Base-by-base conservation (phyloP, 75 land plant genomes). In the Chamaecyparis obtusa region DNA sequence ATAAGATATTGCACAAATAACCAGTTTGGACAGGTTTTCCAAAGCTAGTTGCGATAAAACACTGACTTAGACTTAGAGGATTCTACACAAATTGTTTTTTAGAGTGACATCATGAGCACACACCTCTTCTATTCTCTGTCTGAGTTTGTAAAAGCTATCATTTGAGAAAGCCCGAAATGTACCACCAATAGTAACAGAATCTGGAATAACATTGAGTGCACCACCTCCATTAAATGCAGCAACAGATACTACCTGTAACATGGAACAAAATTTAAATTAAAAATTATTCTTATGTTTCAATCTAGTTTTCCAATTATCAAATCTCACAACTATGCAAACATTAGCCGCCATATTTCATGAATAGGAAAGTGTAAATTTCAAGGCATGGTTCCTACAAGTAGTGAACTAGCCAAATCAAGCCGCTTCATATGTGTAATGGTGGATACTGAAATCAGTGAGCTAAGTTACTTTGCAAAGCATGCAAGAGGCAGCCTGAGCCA, bases 71-170 rank as follows among this genome's bases (percentile, higher is more conserved):
- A 21, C n/a, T 46, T 81, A n/a, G 24, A 80, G 10, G 39, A 8
- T n/a, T 24, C 0, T 44, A n/a, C 6, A 2, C 43, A n/a, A n/a
- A 79, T 5, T 39, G 6, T 39, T 43, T 79, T 79, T 79, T 8
- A 9, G n/a, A 46, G 15, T 27, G 4, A 46, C 27, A n/a, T 81
- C n/a, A 64, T 24, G 5, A 43, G 16, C 3, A 77, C 83, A 37
- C 41, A 96, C 97, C 98, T 96, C 92, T 74, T 95, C 92, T 57
- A 96, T 95, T 84, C 98, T 88, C 55, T 88, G 89, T 87, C 90
- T 90, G 19, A 96, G 90, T 36, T 87, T 90, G 57, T 87, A 89
- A 86, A 94, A 91, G 88, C 91, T 93, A 21, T 86, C 54, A 83
- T 91, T 93, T 24, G 94, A 89, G 86, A 93, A 93, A 33, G 96